Conservation (phyloP, 73 alveolate genomes). For the Uronychia setigera region DNA sequence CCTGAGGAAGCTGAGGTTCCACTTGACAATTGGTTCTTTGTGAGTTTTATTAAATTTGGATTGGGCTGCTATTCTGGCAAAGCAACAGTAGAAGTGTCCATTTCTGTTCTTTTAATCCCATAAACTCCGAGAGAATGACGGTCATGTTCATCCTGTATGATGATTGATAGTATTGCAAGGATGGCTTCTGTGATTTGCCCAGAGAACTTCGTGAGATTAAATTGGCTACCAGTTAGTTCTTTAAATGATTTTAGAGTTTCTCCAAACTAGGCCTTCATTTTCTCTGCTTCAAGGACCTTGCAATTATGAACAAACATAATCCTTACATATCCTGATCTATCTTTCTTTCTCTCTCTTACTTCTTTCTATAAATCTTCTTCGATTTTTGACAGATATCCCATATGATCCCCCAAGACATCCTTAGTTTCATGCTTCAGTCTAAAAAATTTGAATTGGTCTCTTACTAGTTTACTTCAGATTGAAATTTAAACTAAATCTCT, state of each 20-base stretch:
- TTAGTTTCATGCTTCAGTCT: not conserved
- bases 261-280: not conserved
- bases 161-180: not conserved
- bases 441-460: no score
- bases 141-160: not conserved
- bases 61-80: no score
- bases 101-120: not conserved
- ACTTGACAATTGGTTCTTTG: not conserved
- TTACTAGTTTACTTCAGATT: no score
- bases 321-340: not conserved
- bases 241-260: not conserved
- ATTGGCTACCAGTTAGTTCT: not conserved
- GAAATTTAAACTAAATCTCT: no score
- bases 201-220: not conserved
- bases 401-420: not conserved
- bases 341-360: not conserved
- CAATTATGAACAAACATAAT: not conserved
- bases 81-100: not conserved
- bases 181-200: not conserved
- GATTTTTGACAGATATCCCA: not conserved
- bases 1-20: not conserved
- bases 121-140: not conserved
- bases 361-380: not conserved
- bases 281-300: not conserved
- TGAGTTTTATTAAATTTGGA: no score